A percentile compares a stretch with the other conserved stretches of the same genome.
phyloP scores from a whole-genome alignment of 441 rosid species.

The Gossypium lobatum region DNA sequence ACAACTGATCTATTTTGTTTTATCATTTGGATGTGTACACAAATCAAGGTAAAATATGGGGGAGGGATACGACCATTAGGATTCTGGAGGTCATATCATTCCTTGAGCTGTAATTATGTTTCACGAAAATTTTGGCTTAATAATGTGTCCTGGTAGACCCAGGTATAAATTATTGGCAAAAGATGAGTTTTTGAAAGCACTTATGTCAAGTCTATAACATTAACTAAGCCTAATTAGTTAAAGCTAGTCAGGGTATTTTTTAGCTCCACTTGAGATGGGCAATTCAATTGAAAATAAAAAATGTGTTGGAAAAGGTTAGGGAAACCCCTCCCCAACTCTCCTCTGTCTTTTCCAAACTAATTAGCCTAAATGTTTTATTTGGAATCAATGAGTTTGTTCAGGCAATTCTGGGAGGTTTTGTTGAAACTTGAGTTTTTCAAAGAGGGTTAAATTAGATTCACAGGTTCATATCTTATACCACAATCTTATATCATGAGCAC shows the following conservation, averaged over 20 bases:
- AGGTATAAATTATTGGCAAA: background rate
- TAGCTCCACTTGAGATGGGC: background rate
- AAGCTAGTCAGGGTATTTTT: background rate
- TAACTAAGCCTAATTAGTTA: background rate
- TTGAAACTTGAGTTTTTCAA: background rate
- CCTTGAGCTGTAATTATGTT: background rate
- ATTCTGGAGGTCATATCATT: background rate
- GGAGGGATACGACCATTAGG: background rate
- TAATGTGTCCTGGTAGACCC: background rate
- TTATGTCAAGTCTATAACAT: background rate
- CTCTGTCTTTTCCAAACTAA: background rate
- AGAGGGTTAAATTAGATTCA: background rate
- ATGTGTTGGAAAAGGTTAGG: background rate
- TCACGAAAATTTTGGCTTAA: background rate
- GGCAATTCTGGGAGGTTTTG: background rate
- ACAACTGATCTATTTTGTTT: background rate
- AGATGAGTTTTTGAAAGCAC: background rate
- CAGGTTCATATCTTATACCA: background rate
- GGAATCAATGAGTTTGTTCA: background rate
- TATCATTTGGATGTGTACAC: background rate
- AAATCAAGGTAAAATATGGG: background rate
- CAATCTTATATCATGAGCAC: background rate
- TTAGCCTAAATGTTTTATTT: background rate
- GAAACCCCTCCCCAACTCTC: background rate
- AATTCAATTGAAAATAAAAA: background rate